Base-by-base conservation (phyloP, 257 asterid species). In the Verbascum thapsus region DNA sequence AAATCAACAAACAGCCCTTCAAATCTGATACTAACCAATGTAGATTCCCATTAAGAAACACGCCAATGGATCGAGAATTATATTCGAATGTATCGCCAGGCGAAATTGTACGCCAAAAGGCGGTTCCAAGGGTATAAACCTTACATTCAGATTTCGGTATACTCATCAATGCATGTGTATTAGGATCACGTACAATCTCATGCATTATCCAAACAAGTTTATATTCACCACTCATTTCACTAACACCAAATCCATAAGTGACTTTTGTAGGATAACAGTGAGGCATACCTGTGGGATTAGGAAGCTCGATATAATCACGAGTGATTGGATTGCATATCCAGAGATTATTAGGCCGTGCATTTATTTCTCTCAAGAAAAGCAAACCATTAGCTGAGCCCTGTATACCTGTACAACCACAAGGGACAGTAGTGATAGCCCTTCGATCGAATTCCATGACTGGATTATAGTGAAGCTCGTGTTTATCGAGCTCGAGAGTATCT, bases 41-140 rank as follows among this genome's bases (percentile, higher is more conserved):
- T 7, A 82, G 73, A 43, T 72, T 76, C 1, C 83, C 85, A 6
- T 74, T 76, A 4, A 74, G 10, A 20, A 57, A 72, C 1, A 58
- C 38, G 0, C 79, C 80, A 8, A 8, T 19, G 10, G 57, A n/a
- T 8, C 42, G 53, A 9, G 63, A 30, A 3, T 15, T 12, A 56
- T 58, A 72, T 1, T 2, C 17, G 0, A 60, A 50, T 1, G 34
- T 23, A n/a, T 34, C 43, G 5, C 42, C 62, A 0, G 53, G 39
- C 1, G 15, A 64, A 3, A 72, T 41, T 7, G 43, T 51, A 47
- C 75, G 58, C 82, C 87, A 81, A 0, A 61, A 49, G 5, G 79
- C 78, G 18, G 72, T 74, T 56, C 85, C 88, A 13, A 81, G 72
- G 3, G 87, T 73, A 72, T 81, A 76, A 41, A 78, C 74, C 3